A percentile compares a stretch with the other conserved stretches of the same genome.
Evolutionary conservation across 805 yeast species (phyloP).

Genomic region (Brettanomyces anomalus): DNA sequence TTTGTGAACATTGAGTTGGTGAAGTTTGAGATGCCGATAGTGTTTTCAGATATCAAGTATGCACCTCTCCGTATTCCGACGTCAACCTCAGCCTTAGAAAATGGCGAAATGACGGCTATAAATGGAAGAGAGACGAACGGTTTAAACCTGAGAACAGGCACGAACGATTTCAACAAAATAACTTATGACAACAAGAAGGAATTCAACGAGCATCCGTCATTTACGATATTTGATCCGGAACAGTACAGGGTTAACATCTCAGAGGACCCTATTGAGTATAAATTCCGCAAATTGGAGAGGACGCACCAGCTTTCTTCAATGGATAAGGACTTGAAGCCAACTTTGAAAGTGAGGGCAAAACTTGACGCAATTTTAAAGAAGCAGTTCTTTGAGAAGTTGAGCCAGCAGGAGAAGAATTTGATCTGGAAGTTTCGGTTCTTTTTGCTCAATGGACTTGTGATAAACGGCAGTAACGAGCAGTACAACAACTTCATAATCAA

Average conservation of each 20-base stretch:
- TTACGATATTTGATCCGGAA: slow-evolving; percentile 59
- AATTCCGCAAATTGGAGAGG: slow-evolving; percentile 78
- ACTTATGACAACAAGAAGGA: slow-evolving; percentile 14
- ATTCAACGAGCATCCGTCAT: slow-evolving; percentile 4
- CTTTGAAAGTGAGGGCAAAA: slow-evolving; percentile 71
- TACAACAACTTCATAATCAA: slow-evolving; percentile 38
- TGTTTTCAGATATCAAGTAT: slow-evolving; percentile 51
- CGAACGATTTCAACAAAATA: slow-evolving; percentile 16
- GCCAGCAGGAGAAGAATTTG: slow-evolving; percentile 75
- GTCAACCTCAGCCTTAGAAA: slow-evolving; percentile 11
- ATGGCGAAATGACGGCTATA: slow-evolving; percentile 7
- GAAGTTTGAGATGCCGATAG: slow-evolving; percentile 64
- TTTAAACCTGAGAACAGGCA: not conserved
- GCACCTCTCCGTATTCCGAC: slow-evolving; percentile 21
- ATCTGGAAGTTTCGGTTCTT: slow-evolving; percentile 90
- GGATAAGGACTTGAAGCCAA: slow-evolving; percentile 83
- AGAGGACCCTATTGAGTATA: slow-evolving; percentile 81
- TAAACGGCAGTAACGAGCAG: slow-evolving; percentile 25
- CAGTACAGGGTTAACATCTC: slow-evolving; percentile 31
- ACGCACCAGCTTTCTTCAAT: slow-evolving; percentile 66
- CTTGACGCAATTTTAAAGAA: slow-evolving; percentile 58
- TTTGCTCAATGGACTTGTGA: slow-evolving; percentile 43
- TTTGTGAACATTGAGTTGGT: slow-evolving; percentile 40
- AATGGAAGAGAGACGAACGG: slow-evolving; percentile 4
- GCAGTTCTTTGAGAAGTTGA: slow-evolving; percentile 76